Evolutionary conservation across 2,329 filamentous ascomycete genomes (phyloP).

Genomic region (Phialophora verrucosa): DNA sequence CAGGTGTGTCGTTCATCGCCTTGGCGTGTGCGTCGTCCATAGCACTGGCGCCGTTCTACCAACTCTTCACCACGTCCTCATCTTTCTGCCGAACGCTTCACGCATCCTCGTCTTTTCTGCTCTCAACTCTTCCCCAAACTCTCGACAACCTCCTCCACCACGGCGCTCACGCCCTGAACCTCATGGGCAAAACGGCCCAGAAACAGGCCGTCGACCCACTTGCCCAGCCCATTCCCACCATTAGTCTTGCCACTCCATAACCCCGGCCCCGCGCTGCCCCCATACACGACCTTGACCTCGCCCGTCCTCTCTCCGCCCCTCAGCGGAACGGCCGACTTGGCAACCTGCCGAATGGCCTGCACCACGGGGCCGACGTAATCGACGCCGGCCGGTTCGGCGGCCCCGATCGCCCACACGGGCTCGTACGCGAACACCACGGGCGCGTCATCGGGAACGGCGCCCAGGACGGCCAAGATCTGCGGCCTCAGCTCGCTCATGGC

Average conservation of each 20-base stretch:
- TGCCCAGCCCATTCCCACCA: slow-evolving; percentile 57
- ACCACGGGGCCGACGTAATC: slow-evolving; percentile 76
- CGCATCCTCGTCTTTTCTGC: neutral
- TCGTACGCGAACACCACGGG: slow-evolving; percentile 83
- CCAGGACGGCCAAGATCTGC: slow-evolving; percentile 70
- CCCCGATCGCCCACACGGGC: slow-evolving; percentile 87
- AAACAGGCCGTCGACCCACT: slow-evolving; percentile 79
- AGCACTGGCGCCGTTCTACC: neutral
- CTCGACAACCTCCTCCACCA: slow-evolving; percentile 71
- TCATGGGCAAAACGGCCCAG: slow-evolving; percentile 82
- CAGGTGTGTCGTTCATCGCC: neutral
- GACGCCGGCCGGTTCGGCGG: slow-evolving; percentile 70
- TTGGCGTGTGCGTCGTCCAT: neutral
- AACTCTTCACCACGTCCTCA: neutral
- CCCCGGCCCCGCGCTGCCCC: slow-evolving; percentile 80
- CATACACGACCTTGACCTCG: slow-evolving; percentile 74
- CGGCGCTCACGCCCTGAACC: slow-evolving; percentile 71
- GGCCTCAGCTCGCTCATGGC: slow-evolving; percentile 70
- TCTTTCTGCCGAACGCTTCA: slow-evolving; percentile 4
- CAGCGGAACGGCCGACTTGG: slow-evolving; percentile 40
- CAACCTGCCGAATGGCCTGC: slow-evolving; percentile 63
- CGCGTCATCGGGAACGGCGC: slow-evolving; percentile 63
- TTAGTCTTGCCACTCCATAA: slow-evolving; percentile 61
- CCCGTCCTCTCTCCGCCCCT: slow-evolving; percentile 57
- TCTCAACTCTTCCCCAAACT: slow-evolving; percentile 39